These are phyloP conservation scores for Trypanosoma mega DNA, from an alignment of 208 protist genomes.

Conservation along the genomic window DNA sequence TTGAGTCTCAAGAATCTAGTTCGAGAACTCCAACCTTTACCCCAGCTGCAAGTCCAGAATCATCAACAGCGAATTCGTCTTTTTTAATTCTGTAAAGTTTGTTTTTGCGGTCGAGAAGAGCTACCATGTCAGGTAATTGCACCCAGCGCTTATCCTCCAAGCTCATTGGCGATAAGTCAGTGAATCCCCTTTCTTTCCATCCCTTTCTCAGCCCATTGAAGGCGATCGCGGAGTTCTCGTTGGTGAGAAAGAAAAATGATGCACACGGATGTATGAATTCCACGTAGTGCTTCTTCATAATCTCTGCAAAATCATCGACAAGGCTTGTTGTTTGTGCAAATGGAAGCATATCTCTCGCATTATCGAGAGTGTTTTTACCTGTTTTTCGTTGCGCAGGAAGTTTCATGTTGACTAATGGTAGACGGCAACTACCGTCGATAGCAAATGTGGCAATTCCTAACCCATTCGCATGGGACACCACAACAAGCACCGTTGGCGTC, in stretches of 20 bases:
- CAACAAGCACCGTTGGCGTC: conserved; percentile 18
- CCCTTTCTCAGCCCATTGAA: conserved; percentile 12
- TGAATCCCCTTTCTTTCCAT: conserved; percentile 12
- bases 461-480: conserved; percentile 28
- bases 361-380: conserved; percentile 11
- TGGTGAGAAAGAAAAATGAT: conserved; percentile 46
- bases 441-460: conserved; percentile 24
- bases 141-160: conserved; percentile 63
- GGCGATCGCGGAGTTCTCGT: conserved; percentile 6
- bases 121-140: conserved; percentile 38
- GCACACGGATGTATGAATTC: conserved; percentile 27
- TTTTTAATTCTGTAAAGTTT: conserved; percentile 41
- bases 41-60: conserved; percentile 30
- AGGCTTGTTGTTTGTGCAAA: conserved; percentile 35
- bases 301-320: conserved; percentile 24
- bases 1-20: conserved; percentile 35
- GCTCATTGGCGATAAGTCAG: conserved; percentile 13
- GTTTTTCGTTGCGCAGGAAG: conserved; percentile 14
- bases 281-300: conserved; percentile 22
- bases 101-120: conserved; percentile 19
- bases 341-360: conserved; percentile 29
- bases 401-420: conserved; percentile 27
- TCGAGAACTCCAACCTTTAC: conserved; percentile 44
- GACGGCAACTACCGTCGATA: conserved; percentile 8
- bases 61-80: conserved; percentile 32